Conservation (phyloP, 1,284 basidiomycete genomes). For the Melampsora americana region DNA sequence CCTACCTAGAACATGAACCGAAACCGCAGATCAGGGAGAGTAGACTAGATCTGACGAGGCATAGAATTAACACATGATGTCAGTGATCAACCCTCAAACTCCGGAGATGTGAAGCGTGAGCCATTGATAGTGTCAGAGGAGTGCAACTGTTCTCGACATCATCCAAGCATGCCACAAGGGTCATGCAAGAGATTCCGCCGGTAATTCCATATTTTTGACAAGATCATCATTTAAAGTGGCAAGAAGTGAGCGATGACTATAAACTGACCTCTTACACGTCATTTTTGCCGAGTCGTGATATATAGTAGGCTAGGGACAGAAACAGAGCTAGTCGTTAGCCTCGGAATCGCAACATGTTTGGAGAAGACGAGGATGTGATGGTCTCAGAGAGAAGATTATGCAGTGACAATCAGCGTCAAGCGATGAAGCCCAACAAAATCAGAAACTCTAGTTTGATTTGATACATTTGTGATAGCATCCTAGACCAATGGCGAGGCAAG, state of each 20-base stretch:
- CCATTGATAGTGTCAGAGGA: neutral
- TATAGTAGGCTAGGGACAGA: too few relatives aligned
- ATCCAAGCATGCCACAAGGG: neutral
- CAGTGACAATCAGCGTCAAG: slow-evolving; percentile 1
- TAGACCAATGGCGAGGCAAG: neutral
- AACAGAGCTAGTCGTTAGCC: too few relatives aligned
- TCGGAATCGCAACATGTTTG: too few relatives aligned
- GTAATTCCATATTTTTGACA: neutral
- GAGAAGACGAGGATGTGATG: neutral
- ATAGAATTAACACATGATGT: neutral
- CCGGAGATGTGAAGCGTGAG: too few relatives aligned
- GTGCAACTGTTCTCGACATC: slow-evolving; percentile 1
- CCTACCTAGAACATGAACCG: neutral
- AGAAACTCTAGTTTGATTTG: slow-evolving; percentile 11
- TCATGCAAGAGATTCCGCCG: neutral
- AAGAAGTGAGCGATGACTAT: neutral
- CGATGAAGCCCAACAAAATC: slow-evolving; percentile 2
- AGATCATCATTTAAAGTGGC: neutral
- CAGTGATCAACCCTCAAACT: neutral
- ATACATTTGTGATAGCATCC: slow-evolving; percentile 5
- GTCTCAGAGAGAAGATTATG: slow-evolving; percentile 10
- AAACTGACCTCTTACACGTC: neutral
- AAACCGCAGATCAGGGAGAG: neutral
- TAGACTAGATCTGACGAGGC: too few relatives aligned
- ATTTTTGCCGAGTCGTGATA: neutral